Evolutionary conservation across 106 monocot species (phyloP), one percentile per base, ranked within the genome.

Genomic region (Dactylorhiza incarnata): DNA sequence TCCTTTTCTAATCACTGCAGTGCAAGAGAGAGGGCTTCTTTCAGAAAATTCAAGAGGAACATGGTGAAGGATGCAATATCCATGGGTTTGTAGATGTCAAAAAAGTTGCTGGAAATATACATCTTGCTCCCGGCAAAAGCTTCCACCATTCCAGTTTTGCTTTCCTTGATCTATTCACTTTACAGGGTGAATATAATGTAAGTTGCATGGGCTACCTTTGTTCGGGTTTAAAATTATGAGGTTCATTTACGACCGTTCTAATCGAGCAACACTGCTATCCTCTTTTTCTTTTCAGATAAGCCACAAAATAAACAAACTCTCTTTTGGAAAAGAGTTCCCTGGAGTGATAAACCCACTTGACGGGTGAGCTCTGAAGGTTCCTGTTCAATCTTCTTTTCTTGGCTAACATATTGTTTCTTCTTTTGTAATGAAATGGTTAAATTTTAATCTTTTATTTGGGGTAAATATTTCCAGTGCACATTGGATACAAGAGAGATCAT

Each of bases 61-160:
- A 82, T 68, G 91, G 91, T 62, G 91, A 91, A 88, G 91, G 91
- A 72, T 91, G 91, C 82, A 91, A 87, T 68, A 77, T 91, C 54
- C 78, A 91, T 75, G 91, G 91, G 17, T 91, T 91, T 53, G 51
- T 91, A 73, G 91, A 91, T 51, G 91, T 91, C 58, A 84, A 74
- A 56, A 91, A 91, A 86, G 91, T 91, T 13, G 91, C 91, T 69
- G 91, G 91, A 78, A 91, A 82, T 86, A 87, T 91, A 73, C 87
- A 91, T 59, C 88, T 91, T 82, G 83, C 91, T 56, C 83, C 85
- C 53, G 91, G 87, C 45, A 91, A 91, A 84, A 79, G 79, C 68
- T 81, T 91, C 67, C 85, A 87, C 37, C 84, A 83, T 52, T 79
- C 24, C 19, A 75, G 22, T 43, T 67, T 69, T 70, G 68, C 66